Evolutionary conservation across 2,329 filamentous ascomycete genomes (phyloP), one percentile per base, ranked within the genome.

Genomic region (Claviceps pazoutovae): DNA sequence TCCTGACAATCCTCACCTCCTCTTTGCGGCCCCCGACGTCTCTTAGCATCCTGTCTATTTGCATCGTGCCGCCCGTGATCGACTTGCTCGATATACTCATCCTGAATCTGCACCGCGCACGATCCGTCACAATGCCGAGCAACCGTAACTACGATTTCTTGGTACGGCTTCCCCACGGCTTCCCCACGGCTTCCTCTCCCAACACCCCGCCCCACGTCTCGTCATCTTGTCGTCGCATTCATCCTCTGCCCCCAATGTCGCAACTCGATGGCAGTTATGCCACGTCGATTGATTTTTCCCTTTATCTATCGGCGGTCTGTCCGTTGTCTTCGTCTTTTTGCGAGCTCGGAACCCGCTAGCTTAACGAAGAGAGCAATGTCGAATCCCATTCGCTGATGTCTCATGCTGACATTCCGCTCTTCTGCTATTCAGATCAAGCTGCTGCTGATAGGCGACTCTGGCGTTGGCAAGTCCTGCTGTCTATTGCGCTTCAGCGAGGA

Each of bases 81-180:
- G 48, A 47, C 26, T 43, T 46, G 16, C 23, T 44, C 46, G 14
- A 43, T 36, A 26, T 26, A 36, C 44, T 46, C 44, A 34, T 36
- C 19, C 30, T 46, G 9, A 53, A 42, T 36, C 46, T 49, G 48
- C 46, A 53, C 42, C 49, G 49, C 46, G 48, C 57, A 45, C 46
- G 55, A n/a, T 53, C 53, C 58, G 58, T 58, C 69, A 76, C 66
- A 62, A 98, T 98, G 93, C 90, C 93, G 64, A 88, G 87, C 71
- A 94, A 91, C 77, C 83, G 93, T 72, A 98, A 98, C 77, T 98
- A 98, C 74, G 93, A 98, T 72, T 97, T 97, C 72, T 79, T 98
- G 73, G 91, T 97, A 83, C 66, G 83, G 57, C 21, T 56, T 49
- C 56, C 52, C 51, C 48, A 83, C 66, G 83, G 57, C 21, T 56